These are phyloP conservation scores for Polytrichum commune DNA, from an alignment of 225 moss, liverwort and hornwort genomes.

Conservation along the genomic window DNA sequence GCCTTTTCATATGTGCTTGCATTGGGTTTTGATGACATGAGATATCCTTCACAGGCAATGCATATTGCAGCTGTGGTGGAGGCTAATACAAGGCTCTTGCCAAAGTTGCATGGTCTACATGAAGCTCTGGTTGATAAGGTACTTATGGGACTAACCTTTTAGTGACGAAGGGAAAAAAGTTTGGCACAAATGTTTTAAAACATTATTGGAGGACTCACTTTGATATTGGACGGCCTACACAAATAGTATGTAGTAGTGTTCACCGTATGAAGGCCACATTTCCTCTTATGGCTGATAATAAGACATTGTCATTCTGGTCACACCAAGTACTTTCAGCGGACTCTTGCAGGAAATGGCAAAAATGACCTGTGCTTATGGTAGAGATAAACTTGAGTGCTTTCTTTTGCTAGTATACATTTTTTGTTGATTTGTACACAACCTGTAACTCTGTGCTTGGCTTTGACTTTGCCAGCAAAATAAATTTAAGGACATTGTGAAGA, in stretches of 20 bases:
- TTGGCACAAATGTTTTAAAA: too few species aligned
- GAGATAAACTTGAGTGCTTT: too few species aligned
- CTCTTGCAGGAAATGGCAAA: too few species aligned
- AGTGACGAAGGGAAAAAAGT: too few species aligned
- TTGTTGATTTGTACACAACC: not conserved
- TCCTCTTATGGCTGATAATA: not conserved
- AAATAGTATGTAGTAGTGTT: too few species aligned
- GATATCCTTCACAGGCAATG: conserved; percentile 61
- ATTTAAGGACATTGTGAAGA: conserved; percentile 87
- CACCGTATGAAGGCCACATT: not conserved
- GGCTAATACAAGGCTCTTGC: conserved; percentile 57
- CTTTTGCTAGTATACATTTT: too few species aligned
- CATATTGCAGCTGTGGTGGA: conserved; percentile 92
- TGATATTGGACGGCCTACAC: too few species aligned
- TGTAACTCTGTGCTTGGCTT: conserved; percentile 2
- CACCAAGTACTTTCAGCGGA: too few species aligned
- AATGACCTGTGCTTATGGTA: too few species aligned
- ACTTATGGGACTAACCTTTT: not conserved
- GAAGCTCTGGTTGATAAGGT: conserved; percentile 78
- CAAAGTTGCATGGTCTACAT: conserved; percentile 72
- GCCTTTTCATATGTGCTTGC: not conserved
- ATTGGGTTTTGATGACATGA: too few species aligned
- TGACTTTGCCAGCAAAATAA: conserved; percentile 59
- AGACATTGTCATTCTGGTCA: too few species aligned
- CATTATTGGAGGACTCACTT: too few species aligned